These are phyloP conservation scores for Talaromyces rugulosus DNA, from an alignment of 2,329 filamentous ascomycete genomes.

Conservation along the genomic window DNA sequence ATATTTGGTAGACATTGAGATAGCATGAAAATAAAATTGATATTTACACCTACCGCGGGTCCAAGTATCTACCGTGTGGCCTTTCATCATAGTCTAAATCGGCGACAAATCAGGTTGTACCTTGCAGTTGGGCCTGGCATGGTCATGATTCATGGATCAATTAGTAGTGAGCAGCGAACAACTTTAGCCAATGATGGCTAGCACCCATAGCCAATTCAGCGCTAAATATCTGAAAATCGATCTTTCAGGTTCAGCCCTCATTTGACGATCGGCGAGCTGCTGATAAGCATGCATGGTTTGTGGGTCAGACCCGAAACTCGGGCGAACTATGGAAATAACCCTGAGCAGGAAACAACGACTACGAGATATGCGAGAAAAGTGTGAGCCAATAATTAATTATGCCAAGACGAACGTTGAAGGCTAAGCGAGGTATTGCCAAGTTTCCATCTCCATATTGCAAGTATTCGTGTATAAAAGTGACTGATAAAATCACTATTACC, in stretches of 20 bases:
- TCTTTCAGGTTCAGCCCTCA: background rate
- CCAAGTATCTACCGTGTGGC: no score
- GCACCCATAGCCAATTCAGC: background rate
- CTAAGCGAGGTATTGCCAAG: background rate
- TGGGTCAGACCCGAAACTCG: background rate
- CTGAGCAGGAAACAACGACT: background rate
- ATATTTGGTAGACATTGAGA: background rate
- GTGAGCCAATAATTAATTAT: background rate
- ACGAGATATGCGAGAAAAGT: background rate
- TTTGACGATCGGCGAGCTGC: background rate
- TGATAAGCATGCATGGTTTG: background rate
- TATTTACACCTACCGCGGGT: background rate
- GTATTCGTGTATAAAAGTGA: background rate
- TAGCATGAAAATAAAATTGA: background rate
- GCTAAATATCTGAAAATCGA: background rate
- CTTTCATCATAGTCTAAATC: no score
- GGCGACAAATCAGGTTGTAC: background rate
- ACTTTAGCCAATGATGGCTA: background rate
- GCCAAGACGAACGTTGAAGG: background rate
- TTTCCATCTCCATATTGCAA: background rate
- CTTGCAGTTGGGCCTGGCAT: background rate
- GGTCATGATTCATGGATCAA: background rate
- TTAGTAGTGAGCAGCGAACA: background rate
- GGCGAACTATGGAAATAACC: background rate
- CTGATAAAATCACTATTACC: background rate